phyloP scores from a whole-genome alignment of 1,139 yeast species.

The Kurtzmaniella quercitrusa region DNA sequence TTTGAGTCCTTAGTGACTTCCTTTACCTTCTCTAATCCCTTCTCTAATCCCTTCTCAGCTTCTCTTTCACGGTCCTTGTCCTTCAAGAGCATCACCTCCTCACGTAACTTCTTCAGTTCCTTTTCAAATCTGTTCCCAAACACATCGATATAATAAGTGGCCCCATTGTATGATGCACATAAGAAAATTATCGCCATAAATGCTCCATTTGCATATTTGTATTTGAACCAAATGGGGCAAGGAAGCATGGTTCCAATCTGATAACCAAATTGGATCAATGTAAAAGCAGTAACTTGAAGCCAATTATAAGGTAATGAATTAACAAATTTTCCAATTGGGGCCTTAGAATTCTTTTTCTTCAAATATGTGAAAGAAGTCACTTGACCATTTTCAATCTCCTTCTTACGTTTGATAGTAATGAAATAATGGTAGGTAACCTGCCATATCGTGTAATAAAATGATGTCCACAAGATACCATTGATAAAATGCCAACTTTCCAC shows the following conservation, averaged over 20 bases:
- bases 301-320: conserved; percentile 76
- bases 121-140: conserved; percentile 85
- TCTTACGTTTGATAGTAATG: conserved; percentile 75
- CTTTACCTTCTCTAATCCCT: not conserved
- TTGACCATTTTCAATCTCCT: conserved; percentile 79
- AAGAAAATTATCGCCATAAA: conserved; percentile 71
- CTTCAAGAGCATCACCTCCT: conserved; percentile 50
- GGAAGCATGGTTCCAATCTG: conserved; percentile 86
- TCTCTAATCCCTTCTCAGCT: not conserved
- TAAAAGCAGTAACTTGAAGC: conserved; percentile 82
- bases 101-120: conserved; percentile 68
- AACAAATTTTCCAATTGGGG: conserved; percentile 70
- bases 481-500: conserved; percentile 67
- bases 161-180: conserved; percentile 87
- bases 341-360: conserved; percentile 63
- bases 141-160: conserved; percentile 87
- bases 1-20: not conserved
- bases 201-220: conserved; percentile 60
- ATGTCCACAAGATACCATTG: conserved; percentile 72
- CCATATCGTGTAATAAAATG: conserved; percentile 88
- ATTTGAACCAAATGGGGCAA: conserved; percentile 81
- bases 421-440: conserved; percentile 87
- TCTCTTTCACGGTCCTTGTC: conserved; percentile 8
- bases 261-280: conserved; percentile 80
- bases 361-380: conserved; percentile 86